These are phyloP conservation scores for Dictyostelium intermedium DNA, from an alignment of 78 protist genomes.

Conservation along the genomic window DNA sequence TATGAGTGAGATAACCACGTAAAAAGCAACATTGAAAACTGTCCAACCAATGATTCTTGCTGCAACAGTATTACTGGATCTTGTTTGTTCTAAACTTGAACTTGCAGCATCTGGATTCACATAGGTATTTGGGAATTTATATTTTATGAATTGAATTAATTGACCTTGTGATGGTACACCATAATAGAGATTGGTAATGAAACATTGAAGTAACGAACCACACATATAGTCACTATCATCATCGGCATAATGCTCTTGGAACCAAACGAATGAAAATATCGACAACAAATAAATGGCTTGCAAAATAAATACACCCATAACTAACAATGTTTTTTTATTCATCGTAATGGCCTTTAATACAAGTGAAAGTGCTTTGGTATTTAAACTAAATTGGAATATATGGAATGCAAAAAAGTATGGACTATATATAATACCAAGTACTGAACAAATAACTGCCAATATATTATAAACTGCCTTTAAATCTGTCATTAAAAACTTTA, in stretches of 20 bases:
- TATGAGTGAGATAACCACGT: constrained; percentile 17
- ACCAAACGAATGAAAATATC: constrained; percentile 52
- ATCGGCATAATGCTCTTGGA: neutral
- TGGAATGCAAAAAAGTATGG: constrained; percentile 66
- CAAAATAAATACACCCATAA: constrained; percentile 62
- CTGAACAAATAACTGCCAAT: constrained; percentile 25
- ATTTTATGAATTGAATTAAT: constrained; percentile 42
- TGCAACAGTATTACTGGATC: neutral
- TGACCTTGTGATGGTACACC: constrained; percentile 73
- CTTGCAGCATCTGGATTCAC: neutral
- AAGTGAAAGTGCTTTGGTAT: constrained; percentile 56
- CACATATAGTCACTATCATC: neutral
- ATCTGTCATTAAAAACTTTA: constrained; percentile 14
- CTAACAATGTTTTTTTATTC: constrained; percentile 46
- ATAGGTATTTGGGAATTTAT: neutral
- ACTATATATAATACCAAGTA: constrained; percentile 13
- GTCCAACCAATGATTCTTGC: constrained; percentile 47
- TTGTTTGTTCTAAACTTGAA: no score
- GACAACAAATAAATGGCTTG: constrained; percentile 61
- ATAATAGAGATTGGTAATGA: constrained; percentile 39
- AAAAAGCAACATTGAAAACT: constrained; percentile 38
- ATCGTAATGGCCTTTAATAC: constrained; percentile 41
- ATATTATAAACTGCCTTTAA: constrained; percentile 29
- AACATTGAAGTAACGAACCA: constrained; percentile 51
- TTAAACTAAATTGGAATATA: constrained; percentile 37